Percentiles rank a stretch among this genome's conserved stretches.
These are phyloP conservation scores for Arabis hirsuta DNA, from an alignment of 345 rosid species.

Conservation along the genomic window DNA sequence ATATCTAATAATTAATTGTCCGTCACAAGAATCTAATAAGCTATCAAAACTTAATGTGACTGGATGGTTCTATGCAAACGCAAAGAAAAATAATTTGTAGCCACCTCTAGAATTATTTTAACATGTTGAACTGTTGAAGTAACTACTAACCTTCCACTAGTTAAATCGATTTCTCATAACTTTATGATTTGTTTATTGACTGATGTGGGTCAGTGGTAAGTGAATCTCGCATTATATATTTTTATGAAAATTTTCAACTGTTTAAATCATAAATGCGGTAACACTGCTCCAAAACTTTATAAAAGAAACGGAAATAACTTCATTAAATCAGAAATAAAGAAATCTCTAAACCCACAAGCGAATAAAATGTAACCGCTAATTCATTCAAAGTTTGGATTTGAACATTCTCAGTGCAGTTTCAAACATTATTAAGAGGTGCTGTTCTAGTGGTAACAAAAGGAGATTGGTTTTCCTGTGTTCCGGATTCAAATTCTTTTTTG, in stretches of 20 bases:
- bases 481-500: no score
- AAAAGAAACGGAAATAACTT: constrained; percentile 15
- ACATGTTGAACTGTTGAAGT: constrained; percentile 9
- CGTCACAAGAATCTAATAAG: constrained; percentile 14
- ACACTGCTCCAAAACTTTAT: background rate
- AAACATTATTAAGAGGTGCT: no score
- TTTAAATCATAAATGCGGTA: background rate
- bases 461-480: no score
- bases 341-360: background rate
- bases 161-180: constrained; percentile 2
- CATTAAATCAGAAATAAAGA: background rate
- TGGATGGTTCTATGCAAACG: background rate
- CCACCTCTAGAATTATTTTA: background rate
- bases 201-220: background rate
- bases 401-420: no score
- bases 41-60: background rate
- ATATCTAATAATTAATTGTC: constrained; percentile 18
- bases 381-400: no score
- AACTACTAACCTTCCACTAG: background rate
- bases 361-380: background rate
- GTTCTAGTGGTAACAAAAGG: no score
- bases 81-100: background rate
- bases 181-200: background rate
- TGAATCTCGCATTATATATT: background rate
- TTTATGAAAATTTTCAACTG: background rate